Conservation (phyloP, 441 rosid genomes). For the Euphorbia schlechtendalii region DNA sequence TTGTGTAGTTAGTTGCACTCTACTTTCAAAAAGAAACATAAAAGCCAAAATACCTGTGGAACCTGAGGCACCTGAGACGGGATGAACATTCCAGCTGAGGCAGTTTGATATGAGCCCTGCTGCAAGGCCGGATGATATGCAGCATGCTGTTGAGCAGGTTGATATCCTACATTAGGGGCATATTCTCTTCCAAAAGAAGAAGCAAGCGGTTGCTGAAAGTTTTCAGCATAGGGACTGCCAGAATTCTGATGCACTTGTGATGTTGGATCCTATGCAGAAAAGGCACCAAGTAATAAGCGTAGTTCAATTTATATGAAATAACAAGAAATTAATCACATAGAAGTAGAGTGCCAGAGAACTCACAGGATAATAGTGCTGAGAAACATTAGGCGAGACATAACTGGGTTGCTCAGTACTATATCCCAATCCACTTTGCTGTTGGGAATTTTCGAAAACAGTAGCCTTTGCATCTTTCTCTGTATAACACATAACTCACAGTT, state of each 20-base stretch:
- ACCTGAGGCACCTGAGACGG: slow-evolving; percentile 35
- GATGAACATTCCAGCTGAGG: slow-evolving; percentile 37
- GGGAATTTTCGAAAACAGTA: slow-evolving; percentile 30
- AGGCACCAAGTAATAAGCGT: slow-evolving; percentile 3
- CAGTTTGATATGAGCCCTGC: slow-evolving; percentile 41
- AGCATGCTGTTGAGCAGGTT: slow-evolving; percentile 27
- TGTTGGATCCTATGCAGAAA: slow-evolving; percentile 36
- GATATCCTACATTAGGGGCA: slow-evolving; percentile 1
- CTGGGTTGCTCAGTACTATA: slow-evolving; percentile 29
- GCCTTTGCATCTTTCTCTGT: slow-evolving; percentile 51
- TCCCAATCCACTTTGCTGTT: too few species aligned
- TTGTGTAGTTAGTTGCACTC: background rate
- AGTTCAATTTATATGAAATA: slow-evolving; percentile 4
- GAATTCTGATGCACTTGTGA: slow-evolving; percentile 42
- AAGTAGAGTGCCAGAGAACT: slow-evolving; percentile 9
- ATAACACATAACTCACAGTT: slow-evolving; percentile 23
- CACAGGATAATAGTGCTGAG: slow-evolving; percentile 62
- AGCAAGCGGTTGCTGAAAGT: slow-evolving; percentile 48
- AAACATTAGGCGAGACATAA: slow-evolving; percentile 24
- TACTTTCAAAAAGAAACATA: slow-evolving; percentile 4
- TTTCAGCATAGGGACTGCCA: slow-evolving; percentile 46
- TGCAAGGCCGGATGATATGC: slow-evolving; percentile 47
- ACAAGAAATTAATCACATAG: slow-evolving; percentile 4
- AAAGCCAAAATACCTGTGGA: slow-evolving; percentile 43
- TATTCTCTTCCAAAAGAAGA: slow-evolving; percentile 48